A percentile compares a stretch with the other conserved stretches of the same genome.
These are phyloP conservation scores for Funneliformis caledonium DNA, from an alignment of 371 early-diverging fungal genomes.

Conservation along the genomic window DNA sequence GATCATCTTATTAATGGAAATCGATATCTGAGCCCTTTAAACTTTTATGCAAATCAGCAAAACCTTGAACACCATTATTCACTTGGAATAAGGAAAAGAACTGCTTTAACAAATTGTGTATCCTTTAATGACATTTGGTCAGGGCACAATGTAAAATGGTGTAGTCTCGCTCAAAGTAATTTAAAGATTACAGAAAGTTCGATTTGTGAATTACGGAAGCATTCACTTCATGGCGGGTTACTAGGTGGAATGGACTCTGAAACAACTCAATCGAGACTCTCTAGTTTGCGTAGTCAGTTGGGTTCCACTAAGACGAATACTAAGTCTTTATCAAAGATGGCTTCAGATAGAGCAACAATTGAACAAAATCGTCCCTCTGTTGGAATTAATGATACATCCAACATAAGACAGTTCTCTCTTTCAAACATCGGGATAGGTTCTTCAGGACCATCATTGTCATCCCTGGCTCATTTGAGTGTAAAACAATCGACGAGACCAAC, in stretches of 20 bases:
- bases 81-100: not conserved
- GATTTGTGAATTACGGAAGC: not conserved
- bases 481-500: slow-evolving; percentile 19
- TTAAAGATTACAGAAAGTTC: slow-evolving; percentile 5
- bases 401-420: not conserved
- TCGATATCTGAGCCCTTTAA: not conserved
- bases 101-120: not conserved
- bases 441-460: slow-evolving; percentile 7
- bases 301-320: not conserved
- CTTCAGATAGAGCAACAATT: not conserved
- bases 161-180: not conserved
- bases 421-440: not conserved
- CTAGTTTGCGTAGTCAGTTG: not conserved
- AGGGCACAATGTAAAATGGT: slow-evolving; percentile 38
- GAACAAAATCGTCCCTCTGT: not conserved
- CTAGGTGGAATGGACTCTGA: slow-evolving; percentile 36
- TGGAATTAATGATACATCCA: not conserved
- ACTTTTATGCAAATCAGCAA: not conserved
- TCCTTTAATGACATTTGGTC: slow-evolving; percentile 13
- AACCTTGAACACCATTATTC: not conserved
- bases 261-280: slow-evolving; percentile 1
- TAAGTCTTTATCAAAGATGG: not conserved
- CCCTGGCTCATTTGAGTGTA: slow-evolving; percentile 7
- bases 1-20: not conserved
- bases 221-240: not conserved